Conservation (phyloP, 148 eudicot species). For the Cornus florida region DNA sequence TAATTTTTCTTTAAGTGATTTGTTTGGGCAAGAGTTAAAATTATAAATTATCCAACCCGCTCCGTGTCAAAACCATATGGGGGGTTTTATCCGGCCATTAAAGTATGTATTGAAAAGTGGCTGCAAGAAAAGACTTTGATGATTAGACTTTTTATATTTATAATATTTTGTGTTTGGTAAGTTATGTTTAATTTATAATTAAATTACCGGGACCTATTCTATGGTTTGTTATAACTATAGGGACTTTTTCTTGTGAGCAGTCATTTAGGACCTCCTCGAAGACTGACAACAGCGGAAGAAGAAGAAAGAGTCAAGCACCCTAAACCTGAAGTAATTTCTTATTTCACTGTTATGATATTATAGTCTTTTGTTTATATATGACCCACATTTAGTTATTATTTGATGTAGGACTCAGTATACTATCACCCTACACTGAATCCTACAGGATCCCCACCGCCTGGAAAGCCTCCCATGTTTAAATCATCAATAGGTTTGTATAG, state of each 20-base stretch:
- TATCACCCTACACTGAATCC: constrained; percentile 96
- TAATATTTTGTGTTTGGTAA: constrained; percentile 18
- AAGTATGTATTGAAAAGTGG: constrained; percentile 22
- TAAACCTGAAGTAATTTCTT: constrained; percentile 69
- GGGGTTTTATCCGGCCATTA: constrained; percentile 81
- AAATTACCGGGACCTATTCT: constrained; percentile 36
- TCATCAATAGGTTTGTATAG: constrained; percentile 91
- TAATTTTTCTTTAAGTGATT: constrained; percentile 3
- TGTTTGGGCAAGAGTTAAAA: not conserved
- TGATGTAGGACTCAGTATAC: constrained; percentile 88
- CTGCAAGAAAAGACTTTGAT: too few species aligned
- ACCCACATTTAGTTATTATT: constrained; percentile 8
- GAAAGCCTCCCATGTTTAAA: constrained; percentile 96
- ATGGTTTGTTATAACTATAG: too few species aligned
- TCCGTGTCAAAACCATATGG: constrained; percentile 79
- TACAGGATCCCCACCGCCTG: constrained; percentile 98
- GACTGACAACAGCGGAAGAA: constrained; percentile 74
- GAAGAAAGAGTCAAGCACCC: constrained; percentile 85
- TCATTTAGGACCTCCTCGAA: constrained; percentile 83
- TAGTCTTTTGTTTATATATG: constrained; percentile 2
- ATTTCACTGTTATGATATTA: not conserved
- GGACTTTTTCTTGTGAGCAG: too few species aligned
- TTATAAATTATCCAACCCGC: not conserved
- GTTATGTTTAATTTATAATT: constrained; percentile 90
- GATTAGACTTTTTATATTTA: too few species aligned